These are phyloP conservation scores for Candida neerlandica DNA, from an alignment of 1,139 yeast genomes.

Conservation along the genomic window DNA sequence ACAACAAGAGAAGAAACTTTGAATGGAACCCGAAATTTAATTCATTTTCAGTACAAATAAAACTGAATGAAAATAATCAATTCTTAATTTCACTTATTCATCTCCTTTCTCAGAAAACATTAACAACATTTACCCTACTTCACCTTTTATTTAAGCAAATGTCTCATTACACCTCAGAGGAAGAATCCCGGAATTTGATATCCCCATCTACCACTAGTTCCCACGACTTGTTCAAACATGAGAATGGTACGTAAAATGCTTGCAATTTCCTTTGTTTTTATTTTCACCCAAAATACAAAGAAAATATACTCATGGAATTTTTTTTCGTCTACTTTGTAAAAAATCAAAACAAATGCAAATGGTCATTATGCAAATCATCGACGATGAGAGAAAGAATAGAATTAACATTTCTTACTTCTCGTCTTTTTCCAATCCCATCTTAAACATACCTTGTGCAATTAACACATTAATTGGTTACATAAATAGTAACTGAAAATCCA, in stretches of 20 bases:
- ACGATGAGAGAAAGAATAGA: neutral
- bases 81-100: too few species aligned
- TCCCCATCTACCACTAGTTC: constrained; percentile 12
- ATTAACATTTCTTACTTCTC: neutral
- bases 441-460: neutral
- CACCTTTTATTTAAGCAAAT: neutral
- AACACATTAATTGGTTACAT: neutral
- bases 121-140: too few species aligned
- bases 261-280: neutral
- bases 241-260: constrained; percentile 32
- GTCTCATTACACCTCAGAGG: constrained; percentile 3
- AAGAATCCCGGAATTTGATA: constrained; percentile 15
- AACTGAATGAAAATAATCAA: neutral
- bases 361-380: neutral
- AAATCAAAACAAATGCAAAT: neutral
- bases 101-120: too few species aligned
- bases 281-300: constrained; percentile 2
- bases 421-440: neutral
- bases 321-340: neutral
- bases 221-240: constrained; percentile 27
- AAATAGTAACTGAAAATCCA: neutral
- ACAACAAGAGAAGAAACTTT: neutral
- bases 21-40: neutral
- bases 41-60: neutral
- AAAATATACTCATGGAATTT: neutral